Evolutionary conservation across 352 stramenopile genomes (phyloP).

Genomic region (Phytophthora tentaculata): DNA sequence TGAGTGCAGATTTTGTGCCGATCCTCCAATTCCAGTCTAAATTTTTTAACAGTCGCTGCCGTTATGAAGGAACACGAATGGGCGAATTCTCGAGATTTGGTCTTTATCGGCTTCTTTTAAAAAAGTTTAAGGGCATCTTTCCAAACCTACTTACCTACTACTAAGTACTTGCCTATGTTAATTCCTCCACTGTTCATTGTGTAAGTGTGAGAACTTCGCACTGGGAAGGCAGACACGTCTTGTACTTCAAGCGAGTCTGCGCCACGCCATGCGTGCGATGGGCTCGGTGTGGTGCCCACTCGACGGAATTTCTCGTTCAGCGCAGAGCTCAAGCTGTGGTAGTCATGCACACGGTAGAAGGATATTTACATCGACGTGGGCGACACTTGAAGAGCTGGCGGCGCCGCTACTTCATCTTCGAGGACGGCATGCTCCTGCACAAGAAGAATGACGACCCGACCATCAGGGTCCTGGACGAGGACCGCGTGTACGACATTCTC

Average conservation of each 20-base stretch:
- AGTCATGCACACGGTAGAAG: constrained; percentile 28
- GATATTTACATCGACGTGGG: constrained; percentile 66
- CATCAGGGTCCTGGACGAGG: constrained; percentile 53
- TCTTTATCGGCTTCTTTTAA: too few species aligned
- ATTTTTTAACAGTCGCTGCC: too few species aligned
- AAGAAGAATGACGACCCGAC: constrained; percentile 58
- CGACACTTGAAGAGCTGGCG: constrained; percentile 76
- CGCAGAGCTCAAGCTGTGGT: neutral
- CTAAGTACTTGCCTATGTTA: too few species aligned
- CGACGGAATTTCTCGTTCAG: constrained; percentile 21
- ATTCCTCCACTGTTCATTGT: too few species aligned
- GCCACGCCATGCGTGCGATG: constrained; percentile 21
- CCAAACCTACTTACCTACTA: too few species aligned
- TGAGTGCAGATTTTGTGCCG: too few species aligned
- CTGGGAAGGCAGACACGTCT: too few species aligned
- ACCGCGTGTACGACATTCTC: constrained; percentile 65
- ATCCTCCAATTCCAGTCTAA: too few species aligned
- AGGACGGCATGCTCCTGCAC: constrained; percentile 64
- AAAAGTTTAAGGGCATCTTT: too few species aligned
- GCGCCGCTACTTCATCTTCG: constrained; percentile 70
- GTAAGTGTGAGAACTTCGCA: constrained; percentile 6
- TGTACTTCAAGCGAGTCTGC: constrained; percentile 25
- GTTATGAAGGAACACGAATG: too few species aligned
- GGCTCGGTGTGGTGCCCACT: constrained; percentile 19
- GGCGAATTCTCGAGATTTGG: too few species aligned